Percentiles rank a stretch among this genome's conserved stretches.
These are phyloP conservation scores for Parathielavia hyrcaniae DNA, from an alignment of 495 filamentous ascomycete genomes.

Conservation along the genomic window DNA sequence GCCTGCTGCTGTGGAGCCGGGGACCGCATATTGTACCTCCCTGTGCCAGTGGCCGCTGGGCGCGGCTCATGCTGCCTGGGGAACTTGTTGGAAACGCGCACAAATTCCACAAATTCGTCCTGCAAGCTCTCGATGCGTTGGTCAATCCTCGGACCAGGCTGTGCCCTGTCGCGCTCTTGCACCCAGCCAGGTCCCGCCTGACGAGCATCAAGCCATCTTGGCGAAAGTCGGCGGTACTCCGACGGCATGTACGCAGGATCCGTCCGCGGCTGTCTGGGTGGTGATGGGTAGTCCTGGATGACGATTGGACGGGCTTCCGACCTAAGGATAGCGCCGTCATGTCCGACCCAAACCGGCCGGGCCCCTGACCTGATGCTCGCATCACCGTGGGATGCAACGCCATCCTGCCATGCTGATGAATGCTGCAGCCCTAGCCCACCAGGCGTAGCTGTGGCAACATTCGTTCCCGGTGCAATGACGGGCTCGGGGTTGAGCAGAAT, in stretches of 20 bases:
- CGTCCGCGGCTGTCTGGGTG: conserved; percentile 5
- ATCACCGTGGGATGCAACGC: not conserved
- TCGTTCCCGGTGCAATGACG: not conserved
- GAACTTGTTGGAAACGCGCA: conserved; percentile 31
- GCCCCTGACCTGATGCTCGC: conserved; percentile 15
- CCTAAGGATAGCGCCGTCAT: conserved; percentile 22
- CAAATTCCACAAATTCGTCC: conserved; percentile 24
- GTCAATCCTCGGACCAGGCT: conserved; percentile 3
- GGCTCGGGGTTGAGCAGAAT: conserved; percentile 11
- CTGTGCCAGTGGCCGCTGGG: not conserved
- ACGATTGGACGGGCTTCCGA: conserved; percentile 26
- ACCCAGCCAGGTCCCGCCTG: conserved; percentile 3
- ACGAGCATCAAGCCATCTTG: not conserved
- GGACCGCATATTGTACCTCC: conserved; percentile 6
- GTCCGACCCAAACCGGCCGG: conserved; percentile 23
- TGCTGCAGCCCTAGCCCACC: conserved; percentile 1
- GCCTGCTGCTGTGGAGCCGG: not conserved
- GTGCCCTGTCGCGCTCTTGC: conserved; percentile 7
- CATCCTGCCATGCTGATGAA: conserved; percentile 14
- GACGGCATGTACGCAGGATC: conserved; percentile 4
- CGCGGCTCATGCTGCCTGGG: conserved; percentile 27
- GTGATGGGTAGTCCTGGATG: conserved; percentile 17
- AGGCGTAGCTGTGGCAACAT: not conserved
- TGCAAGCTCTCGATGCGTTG: conserved; percentile 13
- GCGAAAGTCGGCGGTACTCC: conserved; percentile 1